Conservation (phyloP, 2,329 filamentous ascomycete species). For the Aspergillus amoenus region DNA sequence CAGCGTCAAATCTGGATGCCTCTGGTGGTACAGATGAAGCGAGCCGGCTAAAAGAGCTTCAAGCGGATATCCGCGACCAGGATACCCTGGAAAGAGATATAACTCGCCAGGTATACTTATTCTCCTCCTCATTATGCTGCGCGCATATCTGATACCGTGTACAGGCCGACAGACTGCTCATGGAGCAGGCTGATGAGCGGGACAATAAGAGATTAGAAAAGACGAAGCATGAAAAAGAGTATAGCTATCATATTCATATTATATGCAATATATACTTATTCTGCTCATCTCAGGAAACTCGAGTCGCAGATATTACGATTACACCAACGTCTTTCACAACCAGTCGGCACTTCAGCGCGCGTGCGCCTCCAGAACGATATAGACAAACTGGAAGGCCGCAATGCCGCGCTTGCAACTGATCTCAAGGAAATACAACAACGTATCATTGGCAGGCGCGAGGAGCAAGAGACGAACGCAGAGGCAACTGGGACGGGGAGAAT, state of each 20-base stretch:
- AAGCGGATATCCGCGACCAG: constrained; percentile 75
- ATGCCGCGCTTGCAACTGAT: constrained; percentile 67
- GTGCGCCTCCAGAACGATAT: constrained; percentile 57
- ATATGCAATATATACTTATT: constrained; percentile 2
- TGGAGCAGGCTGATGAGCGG: constrained; percentile 62
- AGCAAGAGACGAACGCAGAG: constrained; percentile 48
- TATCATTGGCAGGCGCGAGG: constrained; percentile 70
- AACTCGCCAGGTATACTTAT: constrained; percentile 50
- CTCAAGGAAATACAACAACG: constrained; percentile 76
- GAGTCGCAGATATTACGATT: constrained; percentile 63
- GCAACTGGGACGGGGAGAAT: constrained; percentile 54
- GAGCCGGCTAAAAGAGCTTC: constrained; percentile 60
- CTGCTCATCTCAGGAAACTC: constrained; percentile 50
- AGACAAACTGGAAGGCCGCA: constrained; percentile 62
- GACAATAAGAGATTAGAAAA: constrained; percentile 64
- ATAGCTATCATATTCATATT: constrained; percentile 9
- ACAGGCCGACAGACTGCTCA: constrained; percentile 58
- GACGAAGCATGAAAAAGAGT: constrained; percentile 50
- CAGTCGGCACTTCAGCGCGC: constrained; percentile 52
- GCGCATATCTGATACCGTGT: background rate
- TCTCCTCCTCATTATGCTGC: background rate
- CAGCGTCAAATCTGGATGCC: background rate
- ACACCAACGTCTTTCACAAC: constrained; percentile 56
- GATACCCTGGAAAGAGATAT: constrained; percentile 90
- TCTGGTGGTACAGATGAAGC: constrained; percentile 51